Evolutionary conservation across 306 rosid species (phyloP), one percentile per base, ranked within the genome.

Genomic region (Cicer pinnatifidum): DNA sequence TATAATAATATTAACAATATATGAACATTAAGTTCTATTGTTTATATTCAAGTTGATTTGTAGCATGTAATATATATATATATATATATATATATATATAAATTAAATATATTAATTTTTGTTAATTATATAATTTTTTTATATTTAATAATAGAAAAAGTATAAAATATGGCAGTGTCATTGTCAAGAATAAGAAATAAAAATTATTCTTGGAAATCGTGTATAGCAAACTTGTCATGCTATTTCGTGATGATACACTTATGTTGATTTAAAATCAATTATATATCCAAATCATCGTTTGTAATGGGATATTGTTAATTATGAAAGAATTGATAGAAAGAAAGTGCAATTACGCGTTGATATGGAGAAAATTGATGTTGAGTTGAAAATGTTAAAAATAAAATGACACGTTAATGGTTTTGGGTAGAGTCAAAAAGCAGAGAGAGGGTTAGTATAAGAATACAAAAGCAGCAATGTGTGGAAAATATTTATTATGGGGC

Each of bases 381-480:
- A 5, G 71, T 77, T 73, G 10, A 64, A 47, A 71, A 52, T 65
- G 17, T 58, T 60, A 41, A 41, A 54, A 23, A 59, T 11, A 9
- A 48, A 74, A 50, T 37, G 33, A 0, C 65, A 73, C 41, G 63
- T 67, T 68, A 41, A 67, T 59, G 16, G 46, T 28, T 70, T 71
- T 45, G 39, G 1, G 11, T 4, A 12, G 60, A 69, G 78, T 81
- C 78, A 77, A 77, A 81, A 78, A 54, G 13, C 33, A 63, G 48
- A 75, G 57, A 65, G 72, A 56, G n/a, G n/a, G 72, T 44, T 9
- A 40, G 74, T 10, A 3, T 43, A 69, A 53, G 65, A 83, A 43
- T 72, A 64, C 70, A 46, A 76, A 80, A 72, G 72, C 33, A 57
- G 77, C 70, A 67, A 46, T 80, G 77, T 47, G 80, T 80, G 71